Conservation (phyloP, 2,329 filamentous ascomycete genomes). For the Dryadomyces quercivorus region DNA sequence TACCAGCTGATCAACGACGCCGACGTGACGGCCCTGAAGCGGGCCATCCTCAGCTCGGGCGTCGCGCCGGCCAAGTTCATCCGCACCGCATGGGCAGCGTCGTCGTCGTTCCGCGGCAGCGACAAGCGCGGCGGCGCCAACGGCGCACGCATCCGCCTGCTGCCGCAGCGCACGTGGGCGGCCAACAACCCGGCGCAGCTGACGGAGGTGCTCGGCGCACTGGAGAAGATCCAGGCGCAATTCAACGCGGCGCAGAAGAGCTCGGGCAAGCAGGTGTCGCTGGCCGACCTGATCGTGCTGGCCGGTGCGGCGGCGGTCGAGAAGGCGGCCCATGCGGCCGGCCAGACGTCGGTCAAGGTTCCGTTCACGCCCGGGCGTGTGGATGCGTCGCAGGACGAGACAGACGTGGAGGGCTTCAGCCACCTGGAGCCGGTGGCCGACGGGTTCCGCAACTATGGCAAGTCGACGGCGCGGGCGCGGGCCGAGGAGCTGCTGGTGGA, state of each 20-base stretch:
- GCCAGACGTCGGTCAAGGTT: slow-evolving; percentile 32
- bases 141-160: slow-evolving; percentile 63
- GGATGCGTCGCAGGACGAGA: slow-evolving; percentile 61
- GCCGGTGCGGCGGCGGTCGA: slow-evolving; percentile 60
- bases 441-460: slow-evolving; percentile 70
- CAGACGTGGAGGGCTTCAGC: slow-evolving; percentile 50
- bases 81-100: slow-evolving; percentile 54
- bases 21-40: slow-evolving; percentile 56
- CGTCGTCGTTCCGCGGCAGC: slow-evolving; percentile 59
- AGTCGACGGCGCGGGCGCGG: slow-evolving; percentile 44
- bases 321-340: slow-evolving; percentile 42
- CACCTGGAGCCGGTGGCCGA: slow-evolving; percentile 60
- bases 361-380: slow-evolving; percentile 63
- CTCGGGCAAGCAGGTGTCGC: slow-evolving; percentile 55
- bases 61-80: slow-evolving; percentile 50
- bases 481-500: slow-evolving; percentile 63
- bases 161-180: slow-evolving; percentile 59
- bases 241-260: slow-evolving; percentile 40
- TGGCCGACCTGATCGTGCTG: slow-evolving; percentile 70
- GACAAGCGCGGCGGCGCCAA: slow-evolving; percentile 80
- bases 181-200: slow-evolving; percentile 63
- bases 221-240: slow-evolving; percentile 53
- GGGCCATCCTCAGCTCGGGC: slow-evolving; percentile 51
- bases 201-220: slow-evolving; percentile 43
- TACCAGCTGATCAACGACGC: slow-evolving; percentile 46